These are phyloP conservation scores for Trypanosoma platydactyli DNA, from an alignment of 208 protist genomes.

Conservation along the genomic window DNA sequence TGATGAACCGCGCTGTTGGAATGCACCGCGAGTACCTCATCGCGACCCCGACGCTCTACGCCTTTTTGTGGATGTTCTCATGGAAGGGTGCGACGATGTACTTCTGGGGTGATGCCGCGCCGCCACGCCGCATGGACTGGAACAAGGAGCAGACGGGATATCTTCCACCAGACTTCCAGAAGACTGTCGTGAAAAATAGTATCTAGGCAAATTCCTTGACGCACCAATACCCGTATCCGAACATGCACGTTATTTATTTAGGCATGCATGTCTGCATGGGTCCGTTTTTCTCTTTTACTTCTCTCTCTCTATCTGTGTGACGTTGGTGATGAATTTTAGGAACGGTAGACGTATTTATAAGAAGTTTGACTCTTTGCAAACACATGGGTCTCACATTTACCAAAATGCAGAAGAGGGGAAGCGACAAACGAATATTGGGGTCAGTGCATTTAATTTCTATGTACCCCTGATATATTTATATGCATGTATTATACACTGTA, in stretches of 20 bases:
- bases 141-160: constrained; percentile 84
- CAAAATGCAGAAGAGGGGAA: too few species aligned
- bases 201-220: constrained; percentile 33
- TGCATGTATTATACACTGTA: too few species aligned
- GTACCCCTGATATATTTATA: too few species aligned
- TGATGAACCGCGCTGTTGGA: constrained; percentile 88
- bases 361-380: background rate
- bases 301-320: background rate
- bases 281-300: too few species aligned
- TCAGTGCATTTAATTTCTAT: too few species aligned
- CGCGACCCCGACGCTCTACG: constrained; percentile 72
- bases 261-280: too few species aligned
- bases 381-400: too few species aligned
- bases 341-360: background rate
- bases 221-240: too few species aligned
- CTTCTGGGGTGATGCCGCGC: constrained; percentile 82
- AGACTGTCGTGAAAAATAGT: constrained; percentile 58
- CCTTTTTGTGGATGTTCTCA: constrained; percentile 85
- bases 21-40: constrained; percentile 88
- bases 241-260: too few species aligned
- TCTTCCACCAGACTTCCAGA: constrained; percentile 71
- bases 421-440: too few species aligned
- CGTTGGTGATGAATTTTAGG: background rate
- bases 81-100: constrained; percentile 78
- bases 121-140: constrained; percentile 86